A percentile compares a stretch with the other conserved stretches of the same genome.
Conservation (phyloP, 495 filamentous ascomycete genomes). For the Staphylotrichum tortipilum region DNA sequence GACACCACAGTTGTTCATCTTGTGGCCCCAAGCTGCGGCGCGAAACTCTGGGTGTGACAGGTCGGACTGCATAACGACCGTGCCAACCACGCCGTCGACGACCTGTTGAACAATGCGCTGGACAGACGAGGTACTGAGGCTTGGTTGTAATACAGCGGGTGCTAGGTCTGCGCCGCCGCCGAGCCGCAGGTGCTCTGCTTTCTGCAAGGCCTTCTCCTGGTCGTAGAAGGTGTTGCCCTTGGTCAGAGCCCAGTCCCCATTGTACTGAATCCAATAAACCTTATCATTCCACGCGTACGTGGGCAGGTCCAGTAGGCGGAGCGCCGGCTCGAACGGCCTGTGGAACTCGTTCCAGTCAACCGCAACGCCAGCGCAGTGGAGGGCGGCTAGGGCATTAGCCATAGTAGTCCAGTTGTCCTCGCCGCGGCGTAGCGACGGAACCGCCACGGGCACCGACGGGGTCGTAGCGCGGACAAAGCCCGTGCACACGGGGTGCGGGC, state of each 20-base stretch:
- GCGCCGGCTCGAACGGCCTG: slow-evolving; percentile 52
- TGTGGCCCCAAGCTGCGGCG: slow-evolving; percentile 48
- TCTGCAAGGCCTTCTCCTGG: slow-evolving; percentile 27
- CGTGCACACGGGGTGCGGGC: slow-evolving; percentile 60
- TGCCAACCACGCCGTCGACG: slow-evolving; percentile 44
- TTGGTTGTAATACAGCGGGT: too few relatives aligned
- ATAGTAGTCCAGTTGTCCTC: slow-evolving; percentile 61
- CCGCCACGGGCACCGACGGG: slow-evolving; percentile 44
- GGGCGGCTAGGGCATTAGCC: slow-evolving; percentile 45
- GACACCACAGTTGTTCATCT: slow-evolving; percentile 24
- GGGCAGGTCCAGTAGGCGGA: slow-evolving; percentile 61
- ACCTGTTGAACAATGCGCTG: slow-evolving; percentile 46
- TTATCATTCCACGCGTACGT: slow-evolving; percentile 72
- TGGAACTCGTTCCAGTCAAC: slow-evolving; percentile 75
- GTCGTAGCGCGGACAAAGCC: slow-evolving; percentile 56
- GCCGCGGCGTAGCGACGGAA: slow-evolving; percentile 46
- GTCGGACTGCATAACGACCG: slow-evolving; percentile 59
- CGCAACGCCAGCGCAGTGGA: slow-evolving; percentile 59
- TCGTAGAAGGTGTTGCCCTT: slow-evolving; percentile 57
- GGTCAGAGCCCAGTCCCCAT: slow-evolving; percentile 57
- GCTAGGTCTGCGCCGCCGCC: too few relatives aligned
- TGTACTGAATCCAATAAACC: slow-evolving; percentile 76
- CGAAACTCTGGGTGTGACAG: slow-evolving; percentile 46
- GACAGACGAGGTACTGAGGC: too few relatives aligned
- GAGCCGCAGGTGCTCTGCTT: too few relatives aligned